Evolutionary conservation across 108 stramenopile genomes (phyloP).

Genomic region (Skeletonema marinoi): DNA sequence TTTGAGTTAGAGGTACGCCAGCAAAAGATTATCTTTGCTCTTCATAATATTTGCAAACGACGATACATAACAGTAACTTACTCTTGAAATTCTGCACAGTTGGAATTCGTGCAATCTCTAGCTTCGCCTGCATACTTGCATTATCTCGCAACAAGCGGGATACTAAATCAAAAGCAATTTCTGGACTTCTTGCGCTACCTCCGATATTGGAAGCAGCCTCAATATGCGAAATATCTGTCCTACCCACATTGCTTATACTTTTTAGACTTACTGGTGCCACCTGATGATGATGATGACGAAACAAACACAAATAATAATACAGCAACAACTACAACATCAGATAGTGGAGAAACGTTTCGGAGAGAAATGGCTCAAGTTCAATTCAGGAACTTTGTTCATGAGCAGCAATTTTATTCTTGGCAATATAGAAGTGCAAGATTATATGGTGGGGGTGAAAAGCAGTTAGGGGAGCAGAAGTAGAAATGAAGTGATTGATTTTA

Average conservation of each 20-base stretch:
- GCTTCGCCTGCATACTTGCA: conserved; percentile 90
- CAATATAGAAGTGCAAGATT: conserved; percentile 72
- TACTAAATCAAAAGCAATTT: conserved; percentile 70
- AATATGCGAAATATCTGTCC: conserved; percentile 71
- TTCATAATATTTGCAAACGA: not conserved
- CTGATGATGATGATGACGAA: conserved; percentile 10
- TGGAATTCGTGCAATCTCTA: conserved; percentile 74
- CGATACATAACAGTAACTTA: not conserved
- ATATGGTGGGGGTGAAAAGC: conserved; percentile 61
- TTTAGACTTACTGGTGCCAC: conserved; percentile 70
- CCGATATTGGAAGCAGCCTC: conserved; percentile 78
- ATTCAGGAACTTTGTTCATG: conserved; percentile 86
- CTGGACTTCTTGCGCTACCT: conserved; percentile 76
- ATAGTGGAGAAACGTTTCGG: conserved; percentile 64
- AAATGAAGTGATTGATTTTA: not conserved
- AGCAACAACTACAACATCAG: not conserved
- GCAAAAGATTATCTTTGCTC: not conserved
- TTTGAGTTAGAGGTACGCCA: conserved; percentile 43
- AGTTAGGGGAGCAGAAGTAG: conserved; percentile 9
- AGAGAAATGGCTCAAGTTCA: conserved; percentile 77
- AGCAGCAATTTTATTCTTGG: conserved; percentile 88
- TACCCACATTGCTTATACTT: conserved; percentile 88
- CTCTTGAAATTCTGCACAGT: conserved; percentile 16
- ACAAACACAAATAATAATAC: not conserved
- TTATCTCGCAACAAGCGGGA: conserved; percentile 69